phyloP scores from a whole-genome alignment of 768 basidiomycete genomes.

The Pholiota molesta region DNA sequence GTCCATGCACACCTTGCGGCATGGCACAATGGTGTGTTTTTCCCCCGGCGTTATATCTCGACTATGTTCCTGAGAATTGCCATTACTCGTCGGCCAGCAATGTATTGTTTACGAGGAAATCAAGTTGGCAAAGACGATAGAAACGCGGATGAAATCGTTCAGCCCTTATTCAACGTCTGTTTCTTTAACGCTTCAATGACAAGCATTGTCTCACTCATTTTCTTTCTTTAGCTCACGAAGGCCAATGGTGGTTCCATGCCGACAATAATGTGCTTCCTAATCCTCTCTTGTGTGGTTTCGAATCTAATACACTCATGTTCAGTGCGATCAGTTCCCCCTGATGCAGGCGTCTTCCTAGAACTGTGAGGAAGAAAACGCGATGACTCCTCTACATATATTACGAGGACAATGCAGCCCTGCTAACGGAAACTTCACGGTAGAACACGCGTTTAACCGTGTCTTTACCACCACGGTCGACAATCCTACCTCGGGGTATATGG shows the following conservation, averaged over 20 bases:
- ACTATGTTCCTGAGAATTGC: neutral
- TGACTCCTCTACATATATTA: neutral
- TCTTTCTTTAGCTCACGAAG: conserved; percentile 31
- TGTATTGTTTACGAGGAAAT: conserved; percentile 38
- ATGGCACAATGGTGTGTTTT: conserved; percentile 6
- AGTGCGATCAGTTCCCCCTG: conserved; percentile 53
- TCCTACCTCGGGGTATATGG: conserved; percentile 26
- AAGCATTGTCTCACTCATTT: neutral
- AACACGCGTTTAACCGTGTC: conserved; percentile 44
- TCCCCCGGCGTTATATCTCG: neutral
- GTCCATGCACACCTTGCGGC: conserved; percentile 5
- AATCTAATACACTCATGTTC: neutral
- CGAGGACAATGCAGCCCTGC: conserved; percentile 33
- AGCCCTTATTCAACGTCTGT: conserved; percentile 36
- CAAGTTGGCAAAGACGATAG: conserved; percentile 29
- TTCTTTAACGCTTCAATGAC: conserved; percentile 5
- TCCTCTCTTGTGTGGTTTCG: neutral
- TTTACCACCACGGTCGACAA: conserved; percentile 42
- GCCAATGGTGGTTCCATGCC: conserved; percentile 49
- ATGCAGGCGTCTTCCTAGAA: conserved; percentile 43
- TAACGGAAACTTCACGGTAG: conserved; percentile 44
- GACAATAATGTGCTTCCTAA: conserved; percentile 31
- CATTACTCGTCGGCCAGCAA: conserved; percentile 28
- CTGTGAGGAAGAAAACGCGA: conserved; percentile 30
- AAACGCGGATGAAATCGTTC: conserved; percentile 32